Percentiles rank a stretch among this genome's conserved stretches.
phyloP scores from a whole-genome alignment of 345 rosid species.

The Streptanthus diversifolius region DNA sequence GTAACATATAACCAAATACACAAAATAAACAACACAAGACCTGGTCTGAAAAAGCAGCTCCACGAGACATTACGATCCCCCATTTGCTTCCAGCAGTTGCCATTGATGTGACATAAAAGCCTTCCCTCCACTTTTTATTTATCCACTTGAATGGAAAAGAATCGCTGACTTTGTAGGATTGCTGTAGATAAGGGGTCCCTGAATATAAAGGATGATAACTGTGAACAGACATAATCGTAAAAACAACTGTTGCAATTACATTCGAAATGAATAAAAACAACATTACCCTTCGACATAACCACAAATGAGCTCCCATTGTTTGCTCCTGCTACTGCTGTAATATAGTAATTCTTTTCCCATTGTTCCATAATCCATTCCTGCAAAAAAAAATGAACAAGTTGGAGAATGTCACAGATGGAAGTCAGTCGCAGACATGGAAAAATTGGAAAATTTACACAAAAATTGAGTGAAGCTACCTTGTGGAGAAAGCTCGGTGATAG shows the following conservation, averaged over 20 bases:
- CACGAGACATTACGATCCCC: slow-evolving; percentile 99
- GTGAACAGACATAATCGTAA: neutral
- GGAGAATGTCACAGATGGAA: neutral
- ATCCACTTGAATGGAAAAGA: slow-evolving; percentile 98
- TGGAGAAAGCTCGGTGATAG: slow-evolving; percentile 73
- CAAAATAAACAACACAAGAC: slow-evolving; percentile 28
- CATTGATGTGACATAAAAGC: slow-evolving; percentile 88
- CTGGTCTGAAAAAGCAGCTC: slow-evolving; percentile 88
- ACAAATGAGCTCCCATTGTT: slow-evolving; percentile 82
- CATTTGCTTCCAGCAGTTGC: slow-evolving; percentile 95
- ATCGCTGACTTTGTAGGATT: slow-evolving; percentile 96
- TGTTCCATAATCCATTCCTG: slow-evolving; percentile 99
- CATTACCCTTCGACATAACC: slow-evolving; percentile 94
- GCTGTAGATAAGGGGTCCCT: slow-evolving; percentile 94
- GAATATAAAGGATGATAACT: slow-evolving; percentile 14
- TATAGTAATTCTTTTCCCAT: slow-evolving; percentile 93
- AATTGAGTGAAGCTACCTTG: slow-evolving; percentile 55
- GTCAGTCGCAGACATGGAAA: slow-evolving; percentile 6
- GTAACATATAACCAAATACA: neutral
- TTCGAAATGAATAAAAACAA: neutral
- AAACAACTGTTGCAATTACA: neutral
- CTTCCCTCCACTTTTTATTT: slow-evolving; percentile 95
- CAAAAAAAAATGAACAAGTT: slow-evolving; percentile 4
- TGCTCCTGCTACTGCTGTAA: slow-evolving; percentile 94
- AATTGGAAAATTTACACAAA: neutral